Conservation (phyloP, 768 basidiomycete species). For the Phylloporus arenicola region DNA sequence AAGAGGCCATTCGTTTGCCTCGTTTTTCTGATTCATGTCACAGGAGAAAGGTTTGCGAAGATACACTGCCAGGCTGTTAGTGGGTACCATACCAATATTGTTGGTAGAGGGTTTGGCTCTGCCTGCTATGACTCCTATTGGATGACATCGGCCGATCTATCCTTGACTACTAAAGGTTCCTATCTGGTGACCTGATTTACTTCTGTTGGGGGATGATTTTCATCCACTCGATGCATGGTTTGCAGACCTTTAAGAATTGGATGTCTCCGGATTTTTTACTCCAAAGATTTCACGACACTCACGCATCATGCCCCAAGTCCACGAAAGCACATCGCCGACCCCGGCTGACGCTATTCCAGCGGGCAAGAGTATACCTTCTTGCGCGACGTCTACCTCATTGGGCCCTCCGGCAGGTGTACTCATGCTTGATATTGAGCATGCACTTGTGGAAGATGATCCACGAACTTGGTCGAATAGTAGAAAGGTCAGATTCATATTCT, state of each 20-base stretch:
- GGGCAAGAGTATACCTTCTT: background rate
- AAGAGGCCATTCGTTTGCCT: too few species aligned
- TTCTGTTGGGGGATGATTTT: background rate
- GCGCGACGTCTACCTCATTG: background rate
- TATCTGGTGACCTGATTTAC: background rate
- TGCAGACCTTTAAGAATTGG: constrained; percentile 2
- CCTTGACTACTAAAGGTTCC: too few species aligned
- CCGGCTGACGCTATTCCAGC: background rate
- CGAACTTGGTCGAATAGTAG: constrained; percentile 51
- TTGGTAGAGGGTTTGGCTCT: background rate
- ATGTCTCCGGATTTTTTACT: background rate
- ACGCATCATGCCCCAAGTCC: constrained; percentile 6
- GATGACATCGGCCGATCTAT: constrained; percentile 8
- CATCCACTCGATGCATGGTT: background rate
- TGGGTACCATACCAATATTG: background rate
- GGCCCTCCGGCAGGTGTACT: background rate
- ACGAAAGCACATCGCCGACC: background rate
- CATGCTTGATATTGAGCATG: constrained; percentile 35
- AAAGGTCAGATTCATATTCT: constrained; percentile 39
- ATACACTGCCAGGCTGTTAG: too few species aligned
- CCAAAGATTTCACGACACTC: background rate
- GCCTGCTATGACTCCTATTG: background rate
- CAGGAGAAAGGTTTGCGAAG: too few species aligned
- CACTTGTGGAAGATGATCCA: constrained; percentile 53
- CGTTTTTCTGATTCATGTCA: too few species aligned